phyloP scores from a whole-genome alignment of 306 rosid genomes.

The Glycine tomentella region DNA sequence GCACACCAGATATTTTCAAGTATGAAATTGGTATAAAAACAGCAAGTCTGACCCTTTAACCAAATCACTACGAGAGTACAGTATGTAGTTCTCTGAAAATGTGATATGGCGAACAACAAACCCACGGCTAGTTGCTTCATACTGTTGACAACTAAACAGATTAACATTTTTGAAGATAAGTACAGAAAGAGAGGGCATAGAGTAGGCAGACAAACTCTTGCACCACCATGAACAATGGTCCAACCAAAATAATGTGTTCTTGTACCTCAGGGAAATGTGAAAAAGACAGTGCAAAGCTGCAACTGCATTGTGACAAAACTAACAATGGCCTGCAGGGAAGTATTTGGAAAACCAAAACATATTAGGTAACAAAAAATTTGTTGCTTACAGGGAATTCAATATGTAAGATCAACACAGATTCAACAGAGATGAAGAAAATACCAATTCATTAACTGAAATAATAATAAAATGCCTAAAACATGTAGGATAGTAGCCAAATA shows the following conservation, averaged over 20 bases:
- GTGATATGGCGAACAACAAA: slow-evolving; percentile 94
- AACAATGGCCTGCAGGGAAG: slow-evolving; percentile 81
- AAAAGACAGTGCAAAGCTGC: slow-evolving; percentile 90
- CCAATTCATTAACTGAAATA: not conserved
- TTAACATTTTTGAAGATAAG: slow-evolving; percentile 38
- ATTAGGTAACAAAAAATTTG: no score
- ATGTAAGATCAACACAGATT: not conserved
- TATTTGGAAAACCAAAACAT: no score
- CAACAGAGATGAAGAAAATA: slow-evolving; percentile 11
- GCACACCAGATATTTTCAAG: not conserved
- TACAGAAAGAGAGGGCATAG: slow-evolving; percentile 37
- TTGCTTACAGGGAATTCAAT: slow-evolving; percentile 10
- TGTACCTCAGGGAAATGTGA: no score
- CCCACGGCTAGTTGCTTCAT: slow-evolving; percentile 97
- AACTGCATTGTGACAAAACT: slow-evolving; percentile 91
- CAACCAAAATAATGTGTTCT: no score
- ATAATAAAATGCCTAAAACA: no score
- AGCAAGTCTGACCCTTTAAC: slow-evolving; percentile 79
- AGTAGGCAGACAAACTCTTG: no score
- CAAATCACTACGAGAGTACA: slow-evolving; percentile 99
- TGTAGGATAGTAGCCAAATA: not conserved
- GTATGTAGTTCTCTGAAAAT: slow-evolving; percentile 89
- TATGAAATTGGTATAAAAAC: slow-evolving; percentile 33
- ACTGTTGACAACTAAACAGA: slow-evolving; percentile 60
- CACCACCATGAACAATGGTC: no score